Evolutionary conservation across 1,284 basidiomycete genomes (phyloP).

Genomic region (Clitocybe nebularis): DNA sequence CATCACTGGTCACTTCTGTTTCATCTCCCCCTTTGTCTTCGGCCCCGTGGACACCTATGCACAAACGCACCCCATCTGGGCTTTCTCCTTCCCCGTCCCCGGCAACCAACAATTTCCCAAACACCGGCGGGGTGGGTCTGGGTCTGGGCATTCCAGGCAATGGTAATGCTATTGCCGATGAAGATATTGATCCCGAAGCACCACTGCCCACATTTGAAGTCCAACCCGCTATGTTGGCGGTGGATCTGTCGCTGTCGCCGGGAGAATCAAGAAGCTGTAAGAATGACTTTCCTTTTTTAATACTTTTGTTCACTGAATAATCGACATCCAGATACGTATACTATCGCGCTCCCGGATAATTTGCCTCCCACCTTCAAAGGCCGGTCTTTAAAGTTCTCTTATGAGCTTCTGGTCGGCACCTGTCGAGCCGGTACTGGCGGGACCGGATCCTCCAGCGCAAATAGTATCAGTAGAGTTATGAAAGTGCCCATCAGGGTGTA

Average conservation of each 20-base stretch:
- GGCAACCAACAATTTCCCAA: constrained; percentile 9
- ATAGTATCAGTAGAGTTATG: constrained; percentile 75
- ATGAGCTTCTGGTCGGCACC: constrained; percentile 84
- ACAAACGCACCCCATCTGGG: background rate
- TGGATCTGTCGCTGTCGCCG: constrained; percentile 73
- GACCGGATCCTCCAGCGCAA: constrained; percentile 28
- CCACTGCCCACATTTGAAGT: constrained; percentile 79
- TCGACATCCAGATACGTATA: constrained; percentile 65
- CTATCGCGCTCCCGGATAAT: constrained; percentile 67
- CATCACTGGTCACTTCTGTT: constrained; percentile 22
- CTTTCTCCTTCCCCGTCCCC: constrained; percentile 10
- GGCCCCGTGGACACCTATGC: constrained; percentile 7
- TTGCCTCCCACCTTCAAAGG: constrained; percentile 91
- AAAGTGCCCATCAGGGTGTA: constrained; percentile 86
- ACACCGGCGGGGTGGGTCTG: constrained; percentile 15
- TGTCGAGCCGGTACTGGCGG: constrained; percentile 56
- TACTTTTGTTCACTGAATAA: constrained; percentile 1
- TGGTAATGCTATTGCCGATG: constrained; percentile 24
- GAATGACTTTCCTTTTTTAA: constrained; percentile 26
- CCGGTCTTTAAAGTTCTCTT: constrained; percentile 79
- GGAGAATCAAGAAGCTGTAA: constrained; percentile 81
- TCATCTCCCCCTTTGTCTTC: constrained; percentile 14
- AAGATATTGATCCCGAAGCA: constrained; percentile 57
- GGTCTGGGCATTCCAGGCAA: constrained; percentile 23
- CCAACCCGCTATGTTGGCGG: constrained; percentile 80